Conservation (phyloP, 2,329 filamentous ascomycete genomes). For the Xylaria sp. region DNA sequence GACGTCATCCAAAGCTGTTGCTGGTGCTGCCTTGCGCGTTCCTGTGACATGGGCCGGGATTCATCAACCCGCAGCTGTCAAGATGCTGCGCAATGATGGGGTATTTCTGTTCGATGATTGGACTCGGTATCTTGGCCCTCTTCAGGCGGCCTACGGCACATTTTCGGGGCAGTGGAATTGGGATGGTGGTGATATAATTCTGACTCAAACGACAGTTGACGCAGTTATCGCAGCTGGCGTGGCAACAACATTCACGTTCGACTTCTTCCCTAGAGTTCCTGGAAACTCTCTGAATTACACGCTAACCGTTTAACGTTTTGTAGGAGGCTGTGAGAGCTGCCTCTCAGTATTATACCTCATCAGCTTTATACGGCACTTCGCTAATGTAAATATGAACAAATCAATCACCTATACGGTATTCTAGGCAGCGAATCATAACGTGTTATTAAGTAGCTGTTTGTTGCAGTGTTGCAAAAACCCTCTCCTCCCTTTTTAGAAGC, state of each 20-base stretch:
- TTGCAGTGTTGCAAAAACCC: not conserved
- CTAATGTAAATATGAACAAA: not conserved
- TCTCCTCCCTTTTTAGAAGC: too few relatives aligned
- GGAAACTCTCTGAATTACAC: constrained; percentile 57
- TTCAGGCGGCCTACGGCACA: constrained; percentile 58
- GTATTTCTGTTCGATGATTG: constrained; percentile 60
- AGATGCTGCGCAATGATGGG: constrained; percentile 54
- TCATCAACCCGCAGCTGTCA: constrained; percentile 55
- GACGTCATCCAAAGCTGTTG: constrained; percentile 33
- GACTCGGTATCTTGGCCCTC: constrained; percentile 57
- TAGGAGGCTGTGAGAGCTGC: too few relatives aligned
- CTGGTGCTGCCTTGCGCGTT: constrained; percentile 49
- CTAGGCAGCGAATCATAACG: not conserved
- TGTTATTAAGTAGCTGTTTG: not conserved
- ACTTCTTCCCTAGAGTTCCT: constrained; percentile 58
- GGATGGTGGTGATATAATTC: constrained; percentile 51
- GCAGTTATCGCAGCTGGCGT: constrained; percentile 52
- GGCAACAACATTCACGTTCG: constrained; percentile 56
- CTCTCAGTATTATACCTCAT: not conserved
- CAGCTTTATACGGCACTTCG: not conserved
- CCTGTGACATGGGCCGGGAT: constrained; percentile 59
- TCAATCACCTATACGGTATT: not conserved
- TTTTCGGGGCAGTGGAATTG: constrained; percentile 58
- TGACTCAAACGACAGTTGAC: constrained; percentile 52
- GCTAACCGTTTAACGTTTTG: constrained; percentile 36